These are phyloP conservation scores for Zoysia matrella DNA, from an alignment of 202 grass and related monocot species.

Conservation along the genomic window DNA sequence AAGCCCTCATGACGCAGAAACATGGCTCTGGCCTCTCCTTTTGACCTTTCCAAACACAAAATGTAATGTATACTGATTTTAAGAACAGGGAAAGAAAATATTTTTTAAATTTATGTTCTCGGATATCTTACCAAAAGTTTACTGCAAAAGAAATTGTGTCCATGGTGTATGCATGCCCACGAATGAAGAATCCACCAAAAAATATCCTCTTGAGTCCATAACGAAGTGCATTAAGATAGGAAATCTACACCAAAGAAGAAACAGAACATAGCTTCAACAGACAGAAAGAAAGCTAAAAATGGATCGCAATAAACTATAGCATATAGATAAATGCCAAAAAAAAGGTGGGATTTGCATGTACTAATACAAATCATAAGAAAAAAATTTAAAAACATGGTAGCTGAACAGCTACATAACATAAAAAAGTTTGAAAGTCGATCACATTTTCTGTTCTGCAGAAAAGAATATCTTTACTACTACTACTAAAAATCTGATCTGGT, in stretches of 20 bases:
- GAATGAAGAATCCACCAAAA: slow-evolving; percentile 98
- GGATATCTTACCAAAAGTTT: slow-evolving; percentile 79
- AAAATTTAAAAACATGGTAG: slow-evolving; percentile 15
- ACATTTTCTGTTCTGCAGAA: background rate
- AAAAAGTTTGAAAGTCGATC: background rate
- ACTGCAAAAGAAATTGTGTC: slow-evolving; percentile 99
- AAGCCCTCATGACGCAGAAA: slow-evolving; percentile 98
- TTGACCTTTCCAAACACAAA: slow-evolving; percentile 67
- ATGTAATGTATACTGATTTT: slow-evolving; percentile 10
- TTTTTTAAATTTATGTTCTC: slow-evolving; percentile 35
- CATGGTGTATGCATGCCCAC: slow-evolving; percentile 99
- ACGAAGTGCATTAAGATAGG: slow-evolving; percentile 95
- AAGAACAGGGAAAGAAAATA: slow-evolving; percentile 13
- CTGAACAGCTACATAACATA: slow-evolving; percentile 12
- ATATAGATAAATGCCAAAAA: background rate
- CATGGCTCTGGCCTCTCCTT: slow-evolving; percentile 90
- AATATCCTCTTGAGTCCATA: slow-evolving; percentile 99
- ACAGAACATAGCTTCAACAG: slow-evolving; percentile 30
- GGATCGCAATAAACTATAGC: background rate
- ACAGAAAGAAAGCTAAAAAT: slow-evolving; percentile 9
- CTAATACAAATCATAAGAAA: slow-evolving; percentile 15
- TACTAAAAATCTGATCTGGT: no score
- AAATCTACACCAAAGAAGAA: slow-evolving; percentile 61
- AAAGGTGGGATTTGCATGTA: background rate
- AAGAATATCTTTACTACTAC: background rate